phyloP scores from a whole-genome alignment of 371 early-diverging fungal species.

The Apophysomyces elegans region DNA sequence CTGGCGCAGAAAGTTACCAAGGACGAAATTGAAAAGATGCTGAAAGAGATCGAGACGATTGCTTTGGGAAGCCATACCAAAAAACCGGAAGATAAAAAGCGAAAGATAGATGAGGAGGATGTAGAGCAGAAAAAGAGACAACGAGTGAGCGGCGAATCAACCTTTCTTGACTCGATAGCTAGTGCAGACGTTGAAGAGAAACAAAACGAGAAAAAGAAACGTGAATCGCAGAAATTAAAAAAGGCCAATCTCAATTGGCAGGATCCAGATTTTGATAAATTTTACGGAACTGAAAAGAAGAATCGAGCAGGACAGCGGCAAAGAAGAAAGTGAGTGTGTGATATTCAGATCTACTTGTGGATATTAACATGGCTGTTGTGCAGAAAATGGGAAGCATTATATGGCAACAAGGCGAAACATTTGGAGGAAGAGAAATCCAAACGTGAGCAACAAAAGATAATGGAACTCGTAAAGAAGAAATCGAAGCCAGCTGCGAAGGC shows the following conservation, averaged over 20 bases:
- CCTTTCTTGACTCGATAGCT: conserved; percentile 38
- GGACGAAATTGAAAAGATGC: conserved; percentile 23
- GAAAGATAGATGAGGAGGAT: conserved; percentile 11
- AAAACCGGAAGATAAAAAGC: conserved; percentile 21
- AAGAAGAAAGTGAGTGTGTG: conserved; percentile 43
- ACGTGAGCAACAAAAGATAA: conserved; percentile 26
- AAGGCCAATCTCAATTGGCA: conserved; percentile 19
- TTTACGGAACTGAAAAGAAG: conserved; percentile 44
- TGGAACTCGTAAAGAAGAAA: conserved; percentile 3
- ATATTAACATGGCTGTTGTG: neutral
- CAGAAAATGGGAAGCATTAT: conserved; percentile 47
- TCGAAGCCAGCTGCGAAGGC: neutral
- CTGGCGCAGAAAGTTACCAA: conserved; percentile 30
- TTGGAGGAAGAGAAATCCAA: conserved; percentile 16
- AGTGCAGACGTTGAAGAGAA: conserved; percentile 20
- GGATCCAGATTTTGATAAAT: conserved; percentile 43
- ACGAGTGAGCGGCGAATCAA: conserved; percentile 22
- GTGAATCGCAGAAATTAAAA: conserved; percentile 10
- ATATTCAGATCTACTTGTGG: neutral
- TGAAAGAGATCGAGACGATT: conserved; percentile 27
- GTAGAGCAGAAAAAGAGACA: neutral
- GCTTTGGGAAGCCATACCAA: conserved; percentile 27
- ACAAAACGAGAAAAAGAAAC: conserved; percentile 17
- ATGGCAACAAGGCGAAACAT: conserved; percentile 50
- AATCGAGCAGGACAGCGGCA: conserved; percentile 48